These are phyloP conservation scores for slime mould (Dictyostelium discoideum) DNA, from an alignment of 78 protist species.

Conservation along the genomic window DNA sequence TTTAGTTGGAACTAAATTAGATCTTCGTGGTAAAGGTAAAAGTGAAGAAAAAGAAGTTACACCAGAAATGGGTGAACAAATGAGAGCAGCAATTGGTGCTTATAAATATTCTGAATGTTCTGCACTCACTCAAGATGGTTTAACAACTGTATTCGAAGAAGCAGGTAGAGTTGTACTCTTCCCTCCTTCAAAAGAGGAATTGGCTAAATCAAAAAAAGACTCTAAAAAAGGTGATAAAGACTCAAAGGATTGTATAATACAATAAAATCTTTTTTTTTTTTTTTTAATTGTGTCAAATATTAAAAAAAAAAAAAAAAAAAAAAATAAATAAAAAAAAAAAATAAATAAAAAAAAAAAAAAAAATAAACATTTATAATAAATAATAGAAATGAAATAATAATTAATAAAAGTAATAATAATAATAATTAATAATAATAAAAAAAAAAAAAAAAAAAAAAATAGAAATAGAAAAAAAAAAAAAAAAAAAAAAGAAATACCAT, in stretches of 20 bases:
- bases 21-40: conserved; percentile 74
- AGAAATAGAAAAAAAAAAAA: too few species aligned
- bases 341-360: not conserved
- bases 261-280: not conserved
- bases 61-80: conserved; percentile 79
- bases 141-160: conserved; percentile 86
- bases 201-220: conserved; percentile 30
- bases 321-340: not conserved
- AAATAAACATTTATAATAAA: not conserved
- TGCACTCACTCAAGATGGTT: conserved; percentile 90
- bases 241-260: conserved; percentile 71
- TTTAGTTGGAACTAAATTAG: conserved; percentile 94
- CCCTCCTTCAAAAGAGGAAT: conserved; percentile 79
- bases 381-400: not conserved
- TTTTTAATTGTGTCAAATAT: not conserved
- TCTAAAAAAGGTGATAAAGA: conserved; percentile 46
- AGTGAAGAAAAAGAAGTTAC: conserved; percentile 63
- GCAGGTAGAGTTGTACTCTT: conserved; percentile 78
- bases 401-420: not conserved
- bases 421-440: not conserved
- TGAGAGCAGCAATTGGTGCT: conserved; percentile 81
- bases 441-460: not conserved
- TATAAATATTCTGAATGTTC: conserved; percentile 93
- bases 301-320: not conserved
- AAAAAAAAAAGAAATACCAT: not conserved